Evolutionary conservation across 495 filamentous ascomycete genomes (phyloP).

Genomic region (Lasiosphaeria miniovina): DNA sequence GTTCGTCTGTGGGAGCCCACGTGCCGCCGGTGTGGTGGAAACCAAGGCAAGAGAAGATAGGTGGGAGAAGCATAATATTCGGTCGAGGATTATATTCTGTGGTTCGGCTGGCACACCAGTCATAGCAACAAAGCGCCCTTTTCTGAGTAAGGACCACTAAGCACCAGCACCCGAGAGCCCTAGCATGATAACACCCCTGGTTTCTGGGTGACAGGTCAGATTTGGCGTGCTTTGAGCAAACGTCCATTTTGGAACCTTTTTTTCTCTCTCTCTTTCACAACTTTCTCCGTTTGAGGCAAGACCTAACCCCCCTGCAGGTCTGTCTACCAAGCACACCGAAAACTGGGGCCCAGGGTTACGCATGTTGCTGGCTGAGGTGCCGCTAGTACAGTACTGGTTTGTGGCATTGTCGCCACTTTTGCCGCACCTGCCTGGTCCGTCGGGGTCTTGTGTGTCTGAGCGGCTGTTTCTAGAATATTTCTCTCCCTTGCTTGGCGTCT

Average conservation of each 20-base stretch:
- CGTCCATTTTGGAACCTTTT: neutral
- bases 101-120: neutral
- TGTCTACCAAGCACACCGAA: neutral
- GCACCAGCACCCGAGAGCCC: conserved; percentile 1
- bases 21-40: conserved; percentile 11
- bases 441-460: conserved; percentile 13
- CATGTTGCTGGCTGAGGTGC: neutral
- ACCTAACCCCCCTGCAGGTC: neutral
- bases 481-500: conserved; percentile 11
- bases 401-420: neutral
- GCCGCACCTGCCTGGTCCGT: neutral
- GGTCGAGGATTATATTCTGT: neutral
- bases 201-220: neutral
- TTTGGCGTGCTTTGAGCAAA: neutral
- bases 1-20: conserved; percentile 20
- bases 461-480: conserved; percentile 24
- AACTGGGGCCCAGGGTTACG: neutral
- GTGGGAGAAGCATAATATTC: neutral
- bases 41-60: neutral
- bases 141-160: neutral
- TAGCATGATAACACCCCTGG: conserved; percentile 15
- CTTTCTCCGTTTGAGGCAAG: neutral
- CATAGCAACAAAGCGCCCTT: neutral
- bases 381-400: neutral
- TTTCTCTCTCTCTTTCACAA: neutral